phyloP scores from a whole-genome alignment of 805 yeast species.

The Teunomyces atbi region DNA sequence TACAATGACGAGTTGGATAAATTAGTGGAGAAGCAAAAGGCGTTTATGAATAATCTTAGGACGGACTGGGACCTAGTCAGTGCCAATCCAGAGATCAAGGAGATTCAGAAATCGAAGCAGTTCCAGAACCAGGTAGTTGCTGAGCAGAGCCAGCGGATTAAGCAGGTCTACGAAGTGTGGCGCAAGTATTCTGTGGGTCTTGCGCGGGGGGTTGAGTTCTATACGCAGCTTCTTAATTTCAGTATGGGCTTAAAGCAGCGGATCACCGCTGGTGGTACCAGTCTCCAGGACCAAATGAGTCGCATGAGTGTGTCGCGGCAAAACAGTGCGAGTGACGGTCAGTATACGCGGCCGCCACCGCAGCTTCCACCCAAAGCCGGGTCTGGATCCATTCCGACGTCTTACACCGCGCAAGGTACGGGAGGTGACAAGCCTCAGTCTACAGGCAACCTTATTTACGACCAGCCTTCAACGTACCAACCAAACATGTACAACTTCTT shows the following conservation, averaged over 20 bases:
- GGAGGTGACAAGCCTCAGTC: not conserved
- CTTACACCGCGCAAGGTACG: not conserved
- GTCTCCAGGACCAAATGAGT: conserved; percentile 6
- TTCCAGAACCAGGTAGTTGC: conserved; percentile 33
- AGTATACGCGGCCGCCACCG: conserved; percentile 1
- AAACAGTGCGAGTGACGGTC: too few relatives aligned
- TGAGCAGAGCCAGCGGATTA: conserved; percentile 35
- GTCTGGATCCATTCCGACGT: not conserved
- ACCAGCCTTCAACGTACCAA: conserved; percentile 44
- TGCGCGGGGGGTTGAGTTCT: conserved; percentile 61
- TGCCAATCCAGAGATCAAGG: conserved; percentile 30
- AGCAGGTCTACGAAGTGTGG: conserved; percentile 55
- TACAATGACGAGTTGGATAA: conserved; percentile 65
- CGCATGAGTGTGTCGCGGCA: conserved; percentile 5
- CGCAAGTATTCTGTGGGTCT: conserved; percentile 56
- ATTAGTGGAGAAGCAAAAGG: conserved; percentile 64
- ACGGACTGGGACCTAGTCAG: conserved; percentile 29
- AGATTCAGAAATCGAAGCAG: conserved; percentile 43
- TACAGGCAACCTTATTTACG: conserved; percentile 18
- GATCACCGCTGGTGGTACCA: not conserved
- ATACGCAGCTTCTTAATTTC: conserved; percentile 46
- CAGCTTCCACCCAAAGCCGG: conserved; percentile 2
- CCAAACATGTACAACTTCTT: conserved; percentile 47
- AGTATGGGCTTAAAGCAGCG: conserved; percentile 5
- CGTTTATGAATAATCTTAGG: conserved; percentile 36